Evolutionary conservation across 176 grass and related monocot species (phyloP), one percentile per base, ranked within the genome.

Genomic region (Bothriochloa decipiens): DNA sequence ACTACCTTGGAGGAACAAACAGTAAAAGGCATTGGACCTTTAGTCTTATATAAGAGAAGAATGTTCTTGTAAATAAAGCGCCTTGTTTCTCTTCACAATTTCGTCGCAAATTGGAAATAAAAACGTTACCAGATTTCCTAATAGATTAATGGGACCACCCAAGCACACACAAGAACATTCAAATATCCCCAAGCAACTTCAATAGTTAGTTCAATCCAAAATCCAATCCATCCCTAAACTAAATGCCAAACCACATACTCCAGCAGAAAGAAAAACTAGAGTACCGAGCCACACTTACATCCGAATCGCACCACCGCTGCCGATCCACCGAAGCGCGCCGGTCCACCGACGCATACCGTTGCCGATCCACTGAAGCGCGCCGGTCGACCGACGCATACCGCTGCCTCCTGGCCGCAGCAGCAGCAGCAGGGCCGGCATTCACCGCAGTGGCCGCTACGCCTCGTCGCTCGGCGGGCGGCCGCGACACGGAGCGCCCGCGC

Each of bases 401-500:
- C 42, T 91, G 93, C 76, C 70, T 84, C 49, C 87, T 62, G 58
- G n/a, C 58, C 11, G 46, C 49, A 1, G 47, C 60, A 2, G 45
- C 47, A 0, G 37, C 49, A 7, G 50, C 60, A 5, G 72, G 8
- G 43, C 43, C 72, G 3, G 86, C 90, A 63, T 43, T 82, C 11
- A 43, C 67, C 4, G 20, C 79, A 29, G 1, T n/a, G n/a, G 32
- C 3, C 0, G 62, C 47, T 0, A 40, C 68, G n/a, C 60, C 88
- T 10, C 63, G 74, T 16, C 85, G 76, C 52, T 92, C 91, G 33
- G 81, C 68, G 2, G 91, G 92, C 15, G 92, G 86, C 15, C 90
- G 92, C 36, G 97, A 96, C 65, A 89, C 88, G 13, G 96, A 99
- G 37, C 91, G 89, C 11, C 72, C 96, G 29, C 93, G 88, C 68